Percentiles rank a stretch among this genome's conserved stretches.
phyloP scores from a whole-genome alignment of 1,284 basidiomycete genomes.

The Phaffia rhodozyma region DNA sequence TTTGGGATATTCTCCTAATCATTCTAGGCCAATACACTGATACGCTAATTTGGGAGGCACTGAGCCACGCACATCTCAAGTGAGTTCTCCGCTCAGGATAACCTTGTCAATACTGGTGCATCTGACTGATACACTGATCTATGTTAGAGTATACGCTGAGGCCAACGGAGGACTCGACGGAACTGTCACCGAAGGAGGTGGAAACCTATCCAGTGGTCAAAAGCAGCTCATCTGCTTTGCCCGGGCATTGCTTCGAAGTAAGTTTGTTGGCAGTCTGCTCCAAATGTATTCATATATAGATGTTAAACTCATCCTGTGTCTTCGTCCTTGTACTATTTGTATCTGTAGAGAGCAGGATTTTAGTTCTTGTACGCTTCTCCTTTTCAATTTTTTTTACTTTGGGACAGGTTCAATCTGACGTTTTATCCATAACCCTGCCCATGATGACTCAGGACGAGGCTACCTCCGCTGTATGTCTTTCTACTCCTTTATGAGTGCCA shows the following conservation, averaged over 20 bases:
- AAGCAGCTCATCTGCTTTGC: conserved; percentile 73
- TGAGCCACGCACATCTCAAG: conserved; percentile 50
- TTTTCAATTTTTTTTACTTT: too few relatives aligned
- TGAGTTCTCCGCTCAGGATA: not conserved
- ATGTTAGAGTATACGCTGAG: conserved; percentile 59
- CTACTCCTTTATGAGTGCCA: not conserved
- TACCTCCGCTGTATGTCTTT: conserved; percentile 25
- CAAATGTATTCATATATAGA: too few relatives aligned
- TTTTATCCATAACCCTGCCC: too few relatives aligned
- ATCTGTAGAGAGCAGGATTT: conserved; percentile 52
- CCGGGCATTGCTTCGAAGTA: conserved; percentile 53
- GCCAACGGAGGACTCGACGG: conserved; percentile 61
- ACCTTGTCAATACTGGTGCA: not conserved
- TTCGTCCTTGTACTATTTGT: too few relatives aligned
- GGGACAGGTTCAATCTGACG: too few relatives aligned
- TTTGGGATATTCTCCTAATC: not conserved
- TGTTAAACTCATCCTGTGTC: too few relatives aligned
- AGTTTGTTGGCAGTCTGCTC: too few relatives aligned
- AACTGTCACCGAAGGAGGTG: conserved; percentile 62
- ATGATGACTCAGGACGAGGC: conserved; percentile 52
- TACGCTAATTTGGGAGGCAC: conserved; percentile 67
- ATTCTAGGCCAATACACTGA: conserved; percentile 46
- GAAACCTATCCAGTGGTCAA: conserved; percentile 71
- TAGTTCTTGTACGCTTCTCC: conserved; percentile 45
- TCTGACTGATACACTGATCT: conserved; percentile 36